Evolutionary conservation across 2,329 filamentous ascomycete genomes (phyloP).

Genomic region (Pestalotiopsis sp.): DNA sequence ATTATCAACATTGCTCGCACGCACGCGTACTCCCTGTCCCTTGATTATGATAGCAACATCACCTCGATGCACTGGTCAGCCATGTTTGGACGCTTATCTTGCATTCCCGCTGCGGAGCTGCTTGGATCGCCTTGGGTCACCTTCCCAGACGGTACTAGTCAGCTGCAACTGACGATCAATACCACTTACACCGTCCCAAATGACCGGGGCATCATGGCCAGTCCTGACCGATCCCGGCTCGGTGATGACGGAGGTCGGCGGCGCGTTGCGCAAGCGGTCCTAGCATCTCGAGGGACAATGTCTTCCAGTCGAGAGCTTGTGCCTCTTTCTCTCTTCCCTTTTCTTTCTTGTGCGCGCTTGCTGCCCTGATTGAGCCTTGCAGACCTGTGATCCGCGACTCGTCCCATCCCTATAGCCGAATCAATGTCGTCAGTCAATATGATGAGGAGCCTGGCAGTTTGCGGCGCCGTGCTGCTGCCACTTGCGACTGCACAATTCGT

Average conservation of each 20-base stretch:
- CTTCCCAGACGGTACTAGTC: slow-evolving; percentile 1
- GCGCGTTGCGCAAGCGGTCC: not conserved
- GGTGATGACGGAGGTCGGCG: not conserved
- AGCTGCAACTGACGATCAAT: not conserved
- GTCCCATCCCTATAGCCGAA: not conserved
- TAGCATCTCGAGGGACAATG: not conserved
- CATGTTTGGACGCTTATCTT: not conserved
- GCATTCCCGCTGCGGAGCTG: not conserved
- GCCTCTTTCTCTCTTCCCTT: not conserved
- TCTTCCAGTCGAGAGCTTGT: not conserved
- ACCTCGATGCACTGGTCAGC: not conserved
- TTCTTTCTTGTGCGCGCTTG: not conserved
- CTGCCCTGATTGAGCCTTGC: not conserved
- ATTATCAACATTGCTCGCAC: not conserved
- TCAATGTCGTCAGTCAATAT: not conserved
- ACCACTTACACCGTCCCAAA: not conserved
- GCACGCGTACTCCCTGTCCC: not conserved
- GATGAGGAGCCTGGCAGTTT: not conserved
- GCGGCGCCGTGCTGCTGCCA: not conserved
- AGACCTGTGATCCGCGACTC: not conserved
- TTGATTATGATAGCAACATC: not conserved
- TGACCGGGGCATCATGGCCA: not conserved
- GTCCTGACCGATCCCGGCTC: not conserved
- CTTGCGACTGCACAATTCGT: slow-evolving; percentile 26
- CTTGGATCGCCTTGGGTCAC: not conserved